A percentile compares a stretch with the other conserved stretches of the same genome.
phyloP scores from a whole-genome alignment of 2,329 filamentous ascomycete genomes.

The Colletotrichum cuscutae region DNA sequence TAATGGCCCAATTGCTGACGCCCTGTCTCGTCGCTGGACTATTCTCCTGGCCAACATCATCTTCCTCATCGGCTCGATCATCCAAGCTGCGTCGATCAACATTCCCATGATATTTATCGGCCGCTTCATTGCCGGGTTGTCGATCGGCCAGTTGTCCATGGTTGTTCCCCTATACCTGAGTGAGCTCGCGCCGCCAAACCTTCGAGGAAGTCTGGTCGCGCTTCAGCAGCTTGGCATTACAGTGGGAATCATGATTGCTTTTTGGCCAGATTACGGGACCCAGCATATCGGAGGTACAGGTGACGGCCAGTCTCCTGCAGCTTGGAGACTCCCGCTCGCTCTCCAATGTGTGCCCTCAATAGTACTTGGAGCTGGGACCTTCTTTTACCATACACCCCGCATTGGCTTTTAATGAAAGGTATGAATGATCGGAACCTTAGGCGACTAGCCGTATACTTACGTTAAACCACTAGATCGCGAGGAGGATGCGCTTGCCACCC shows the following conservation, averaged over 20 bases:
- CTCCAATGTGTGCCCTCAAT: slow-evolving; percentile 60
- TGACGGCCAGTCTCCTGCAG: slow-evolving; percentile 52
- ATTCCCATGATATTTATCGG: slow-evolving; percentile 50
- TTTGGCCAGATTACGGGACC: slow-evolving; percentile 55
- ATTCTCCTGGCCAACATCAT: slow-evolving; percentile 48
- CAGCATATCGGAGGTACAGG: slow-evolving; percentile 54
- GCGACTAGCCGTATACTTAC: neutral
- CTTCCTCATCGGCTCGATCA: slow-evolving; percentile 53
- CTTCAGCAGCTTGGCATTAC: slow-evolving; percentile 55
- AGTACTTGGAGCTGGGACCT: slow-evolving; percentile 63
- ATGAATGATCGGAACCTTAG: fast-evolving
- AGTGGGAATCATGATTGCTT: slow-evolving; percentile 53
- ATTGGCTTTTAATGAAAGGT: slow-evolving; percentile 45
- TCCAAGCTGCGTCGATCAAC: slow-evolving; percentile 54
- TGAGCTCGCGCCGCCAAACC: slow-evolving; percentile 59
- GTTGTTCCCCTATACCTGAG: slow-evolving; percentile 54
- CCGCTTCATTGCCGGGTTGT: slow-evolving; percentile 18
- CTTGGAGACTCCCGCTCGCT: slow-evolving; percentile 60
- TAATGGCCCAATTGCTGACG: slow-evolving; percentile 52
- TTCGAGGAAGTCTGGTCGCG: slow-evolving; percentile 58
- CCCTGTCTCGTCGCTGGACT: slow-evolving; percentile 46
- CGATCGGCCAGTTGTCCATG: slow-evolving; percentile 17
- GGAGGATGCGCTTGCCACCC: slow-evolving; percentile 42
- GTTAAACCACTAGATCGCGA: slow-evolving; percentile 33
- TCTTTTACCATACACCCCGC: slow-evolving; percentile 59